Evolutionary conservation across 2,329 filamentous ascomycete genomes (phyloP).

Genomic region (Fonsecaea pugnacius): DNA sequence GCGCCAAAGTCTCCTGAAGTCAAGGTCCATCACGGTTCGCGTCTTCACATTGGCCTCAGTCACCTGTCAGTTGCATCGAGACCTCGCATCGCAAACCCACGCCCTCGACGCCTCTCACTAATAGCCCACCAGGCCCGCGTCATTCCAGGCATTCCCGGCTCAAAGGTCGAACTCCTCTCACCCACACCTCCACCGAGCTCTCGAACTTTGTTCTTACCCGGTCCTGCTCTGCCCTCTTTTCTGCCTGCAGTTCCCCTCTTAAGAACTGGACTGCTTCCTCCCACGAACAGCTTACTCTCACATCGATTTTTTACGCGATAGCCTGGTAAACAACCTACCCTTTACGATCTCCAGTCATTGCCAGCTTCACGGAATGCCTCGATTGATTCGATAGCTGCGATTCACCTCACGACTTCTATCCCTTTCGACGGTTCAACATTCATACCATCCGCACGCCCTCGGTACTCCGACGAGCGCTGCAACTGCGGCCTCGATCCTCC

Average conservation of each 20-base stretch:
- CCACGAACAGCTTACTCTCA: slow-evolving; percentile 7
- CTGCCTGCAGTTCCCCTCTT: slow-evolving; percentile 8
- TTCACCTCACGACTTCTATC: slow-evolving; percentile 9
- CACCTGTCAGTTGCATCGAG: not conserved
- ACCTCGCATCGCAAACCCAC: not conserved
- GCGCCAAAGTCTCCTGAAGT: slow-evolving; percentile 9
- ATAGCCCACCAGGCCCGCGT: not conserved
- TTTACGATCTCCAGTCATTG: not conserved
- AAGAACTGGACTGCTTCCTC: slow-evolving; percentile 10
- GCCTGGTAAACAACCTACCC: slow-evolving; percentile 19
- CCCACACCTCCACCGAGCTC: not conserved
- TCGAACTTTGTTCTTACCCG: not conserved
- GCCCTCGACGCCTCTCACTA: not conserved
- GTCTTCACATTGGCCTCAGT: not conserved
- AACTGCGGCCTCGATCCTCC: slow-evolving; percentile 25
- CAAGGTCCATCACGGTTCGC: not conserved
- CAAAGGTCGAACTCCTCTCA: slow-evolving; percentile 1
- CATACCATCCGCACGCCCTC: slow-evolving; percentile 21
- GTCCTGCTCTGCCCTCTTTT: slow-evolving; percentile 3
- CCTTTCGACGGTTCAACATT: slow-evolving; percentile 27
- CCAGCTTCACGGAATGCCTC: slow-evolving; percentile 8
- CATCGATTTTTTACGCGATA: slow-evolving; percentile 7
- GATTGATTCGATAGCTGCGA: slow-evolving; percentile 12
- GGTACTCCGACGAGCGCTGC: slow-evolving; percentile 9
- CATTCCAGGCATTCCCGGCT: not conserved